Conservation (phyloP, 371 early-diverging fungal species). For the Mucor mucedo region DNA sequence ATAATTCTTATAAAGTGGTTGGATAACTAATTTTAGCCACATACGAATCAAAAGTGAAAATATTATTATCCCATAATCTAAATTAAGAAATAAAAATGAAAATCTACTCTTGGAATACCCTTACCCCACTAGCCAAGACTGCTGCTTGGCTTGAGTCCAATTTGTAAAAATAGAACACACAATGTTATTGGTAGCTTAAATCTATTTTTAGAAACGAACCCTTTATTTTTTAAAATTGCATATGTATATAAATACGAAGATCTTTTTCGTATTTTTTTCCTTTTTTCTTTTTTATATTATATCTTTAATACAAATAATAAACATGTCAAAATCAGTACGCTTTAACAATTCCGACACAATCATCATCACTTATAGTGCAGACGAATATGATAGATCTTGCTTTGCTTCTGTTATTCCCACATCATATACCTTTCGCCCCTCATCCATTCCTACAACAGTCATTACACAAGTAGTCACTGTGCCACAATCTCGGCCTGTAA, state of each 20-base stretch:
- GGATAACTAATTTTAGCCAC: not conserved
- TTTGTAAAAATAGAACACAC: constrained; percentile 20
- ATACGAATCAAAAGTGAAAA: constrained; percentile 1
- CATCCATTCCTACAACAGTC: not conserved
- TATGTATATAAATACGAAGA: constrained; percentile 13
- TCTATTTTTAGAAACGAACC: constrained; percentile 2
- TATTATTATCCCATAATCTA: not conserved
- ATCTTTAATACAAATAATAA: constrained; percentile 6
- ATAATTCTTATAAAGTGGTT: not conserved
- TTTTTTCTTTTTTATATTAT: not conserved
- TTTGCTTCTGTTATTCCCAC: constrained; percentile 18
- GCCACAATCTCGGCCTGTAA: constrained; percentile 17
- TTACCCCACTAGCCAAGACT: not conserved
- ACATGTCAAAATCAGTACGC: constrained; percentile 29
- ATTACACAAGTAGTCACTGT: constrained; percentile 1
- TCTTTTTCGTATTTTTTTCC: constrained; percentile 5
- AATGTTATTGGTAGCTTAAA: constrained; percentile 6
- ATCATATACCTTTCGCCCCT: constrained; percentile 22
- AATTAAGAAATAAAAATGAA: constrained; percentile 2
- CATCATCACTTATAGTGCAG: constrained; percentile 33
- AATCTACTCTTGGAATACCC: not conserved
- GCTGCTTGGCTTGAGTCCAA: not conserved
- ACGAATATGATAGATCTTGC: constrained; percentile 40
- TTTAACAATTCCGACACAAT: constrained; percentile 25
- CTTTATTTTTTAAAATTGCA: not conserved